Conservation (phyloP, 139 green algal genomes). For the Mychonastes homosphaera region DNA sequence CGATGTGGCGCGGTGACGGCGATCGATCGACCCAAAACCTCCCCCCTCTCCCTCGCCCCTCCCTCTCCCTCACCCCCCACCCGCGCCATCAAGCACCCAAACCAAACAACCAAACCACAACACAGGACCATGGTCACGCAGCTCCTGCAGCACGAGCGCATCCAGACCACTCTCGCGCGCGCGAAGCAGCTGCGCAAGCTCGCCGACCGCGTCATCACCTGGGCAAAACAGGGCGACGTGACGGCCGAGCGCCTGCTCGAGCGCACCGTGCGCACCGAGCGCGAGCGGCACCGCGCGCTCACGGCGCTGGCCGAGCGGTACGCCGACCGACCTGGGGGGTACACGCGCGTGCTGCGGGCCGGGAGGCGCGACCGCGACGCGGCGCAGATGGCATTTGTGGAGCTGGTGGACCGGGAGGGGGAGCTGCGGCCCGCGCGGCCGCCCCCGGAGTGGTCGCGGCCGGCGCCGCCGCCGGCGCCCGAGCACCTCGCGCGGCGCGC, state of each 20-base stretch:
- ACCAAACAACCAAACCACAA: too few relatives aligned
- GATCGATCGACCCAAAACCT: neutral
- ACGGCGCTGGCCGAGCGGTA: constrained; percentile 72
- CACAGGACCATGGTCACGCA: constrained; percentile 93
- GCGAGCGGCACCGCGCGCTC: constrained; percentile 80
- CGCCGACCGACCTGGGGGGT: constrained; percentile 67
- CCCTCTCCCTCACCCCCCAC: neutral
- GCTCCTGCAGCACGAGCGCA: constrained; percentile 83
- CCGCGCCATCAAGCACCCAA: too few relatives aligned
- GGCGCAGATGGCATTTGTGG: constrained; percentile 81
- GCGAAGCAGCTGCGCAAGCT: constrained; percentile 73
- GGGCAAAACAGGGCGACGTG: constrained; percentile 72
- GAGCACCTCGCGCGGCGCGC: neutral
- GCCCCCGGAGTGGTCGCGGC: constrained; percentile 2
- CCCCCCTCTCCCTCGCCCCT: neutral
- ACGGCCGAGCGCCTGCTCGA: constrained; percentile 36
- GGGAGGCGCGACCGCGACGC: constrained; percentile 55
- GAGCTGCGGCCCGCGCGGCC: constrained; percentile 65
- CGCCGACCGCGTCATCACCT: constrained; percentile 69
- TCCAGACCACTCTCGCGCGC: constrained; percentile 82
- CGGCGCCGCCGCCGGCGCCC: too few relatives aligned
- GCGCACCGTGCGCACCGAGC: constrained; percentile 59
- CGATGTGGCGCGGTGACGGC: neutral
- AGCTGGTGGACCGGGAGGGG: constrained; percentile 78
- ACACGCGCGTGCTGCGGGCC: constrained; percentile 73